phyloP scores from a whole-genome alignment of 2,329 filamentous ascomycete species.

The Thelonectria rubi region DNA sequence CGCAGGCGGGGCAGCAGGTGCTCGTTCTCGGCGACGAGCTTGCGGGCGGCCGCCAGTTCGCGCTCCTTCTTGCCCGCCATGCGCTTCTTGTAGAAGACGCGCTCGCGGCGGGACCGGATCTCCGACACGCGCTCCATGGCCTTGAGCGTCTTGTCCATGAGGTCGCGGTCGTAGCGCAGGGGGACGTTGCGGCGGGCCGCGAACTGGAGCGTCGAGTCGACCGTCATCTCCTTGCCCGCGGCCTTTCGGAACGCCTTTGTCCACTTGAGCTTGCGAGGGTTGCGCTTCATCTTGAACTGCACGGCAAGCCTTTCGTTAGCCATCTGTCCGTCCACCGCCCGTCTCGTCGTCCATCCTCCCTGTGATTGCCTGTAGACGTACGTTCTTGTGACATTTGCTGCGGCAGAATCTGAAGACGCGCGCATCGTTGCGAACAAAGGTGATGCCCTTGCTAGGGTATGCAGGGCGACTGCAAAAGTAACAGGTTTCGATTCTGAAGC shows the following conservation, averaged over 20 bases:
- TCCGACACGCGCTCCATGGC: slow-evolving; percentile 92
- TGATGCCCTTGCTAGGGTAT: slow-evolving; percentile 66
- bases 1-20: slow-evolving; percentile 84
- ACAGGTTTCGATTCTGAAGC: slow-evolving; percentile 54
- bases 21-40: slow-evolving; percentile 90
- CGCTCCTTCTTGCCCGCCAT: slow-evolving; percentile 90
- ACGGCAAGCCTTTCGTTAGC: slow-evolving; percentile 15
- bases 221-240: slow-evolving; percentile 86
- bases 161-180: slow-evolving; percentile 93
- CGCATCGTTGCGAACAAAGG: slow-evolving; percentile 60
- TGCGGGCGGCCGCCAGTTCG: slow-evolving; percentile 81
- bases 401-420: slow-evolving; percentile 68
- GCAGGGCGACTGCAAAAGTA: slow-evolving; percentile 59
- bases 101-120: slow-evolving; percentile 83
- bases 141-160: slow-evolving; percentile 85
- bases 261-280: slow-evolving; percentile 96
- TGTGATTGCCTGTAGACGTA: slow-evolving; percentile 41
- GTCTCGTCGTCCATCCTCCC: not conserved
- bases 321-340: slow-evolving; percentile 2
- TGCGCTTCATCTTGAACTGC: slow-evolving; percentile 96
- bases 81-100: slow-evolving; percentile 91
- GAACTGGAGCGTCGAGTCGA: slow-evolving; percentile 94
- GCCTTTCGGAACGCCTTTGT: slow-evolving; percentile 88
- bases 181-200: slow-evolving; percentile 93
- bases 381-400: slow-evolving; percentile 69